Percentiles rank a stretch among this genome's conserved stretches.
Conservation (phyloP, 2,329 filamentous ascomycete genomes). For the Trichoderma cornu-damae region DNA sequence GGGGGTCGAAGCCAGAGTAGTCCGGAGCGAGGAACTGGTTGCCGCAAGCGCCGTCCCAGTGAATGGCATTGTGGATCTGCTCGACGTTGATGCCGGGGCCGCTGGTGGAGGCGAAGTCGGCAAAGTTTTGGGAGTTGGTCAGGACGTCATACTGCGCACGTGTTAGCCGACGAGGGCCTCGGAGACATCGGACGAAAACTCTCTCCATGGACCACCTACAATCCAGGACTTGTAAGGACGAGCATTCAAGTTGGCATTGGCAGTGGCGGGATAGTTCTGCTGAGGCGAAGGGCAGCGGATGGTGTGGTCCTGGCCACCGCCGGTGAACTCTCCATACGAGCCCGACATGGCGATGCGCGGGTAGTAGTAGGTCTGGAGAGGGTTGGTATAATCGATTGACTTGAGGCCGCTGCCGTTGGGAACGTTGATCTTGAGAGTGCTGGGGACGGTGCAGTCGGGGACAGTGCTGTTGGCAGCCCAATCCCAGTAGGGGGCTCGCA, state of each 20-base stretch:
- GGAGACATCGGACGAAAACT: background rate
- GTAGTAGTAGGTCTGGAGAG: conserved; percentile 49
- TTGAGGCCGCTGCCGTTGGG: conserved; percentile 33
- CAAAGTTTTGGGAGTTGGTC: conserved; percentile 34
- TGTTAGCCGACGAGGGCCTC: conserved; percentile 15
- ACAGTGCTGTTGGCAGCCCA: conserved; percentile 44
- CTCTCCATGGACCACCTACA: conserved; percentile 29
- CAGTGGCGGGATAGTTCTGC: conserved; percentile 36
- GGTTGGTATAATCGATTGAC: conserved; percentile 42
- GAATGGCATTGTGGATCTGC: conserved; percentile 40
- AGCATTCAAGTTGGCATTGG: conserved; percentile 33
- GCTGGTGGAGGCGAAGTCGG: conserved; percentile 33
- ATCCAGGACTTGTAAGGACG: conserved; percentile 38
- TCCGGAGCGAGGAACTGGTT: conserved; percentile 37
- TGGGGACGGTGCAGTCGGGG: conserved; percentile 36
- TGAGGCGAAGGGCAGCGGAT: conserved; percentile 36
- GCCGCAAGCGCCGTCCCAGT: conserved; percentile 39
- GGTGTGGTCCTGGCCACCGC: conserved; percentile 33
- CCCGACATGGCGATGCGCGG: conserved; percentile 36
- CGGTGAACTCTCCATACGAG: conserved; percentile 34
- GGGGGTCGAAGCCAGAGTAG: conserved; percentile 42
- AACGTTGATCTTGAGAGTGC: conserved; percentile 38
- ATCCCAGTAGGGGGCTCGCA: conserved; percentile 52
- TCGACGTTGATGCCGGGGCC: conserved; percentile 39
- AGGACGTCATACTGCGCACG: conserved; percentile 38